These are phyloP conservation scores for Pichia nanzhaoensis DNA, from an alignment of 805 yeast species.

Conservation along the genomic window DNA sequence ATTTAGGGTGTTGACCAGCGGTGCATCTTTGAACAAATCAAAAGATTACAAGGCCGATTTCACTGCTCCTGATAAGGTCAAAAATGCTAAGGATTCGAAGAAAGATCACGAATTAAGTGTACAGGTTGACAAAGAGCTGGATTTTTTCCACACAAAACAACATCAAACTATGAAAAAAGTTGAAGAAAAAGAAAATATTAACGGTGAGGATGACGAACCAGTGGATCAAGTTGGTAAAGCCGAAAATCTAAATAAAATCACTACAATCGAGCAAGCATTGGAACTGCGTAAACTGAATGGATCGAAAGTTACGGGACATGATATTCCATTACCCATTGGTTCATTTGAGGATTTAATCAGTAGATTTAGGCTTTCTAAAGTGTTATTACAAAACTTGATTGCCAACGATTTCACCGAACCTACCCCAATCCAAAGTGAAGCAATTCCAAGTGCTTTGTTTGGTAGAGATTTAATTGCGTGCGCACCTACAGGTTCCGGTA, in stretches of 20 bases:
- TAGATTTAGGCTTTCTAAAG: conserved; percentile 58
- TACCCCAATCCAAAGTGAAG: conserved; percentile 89
- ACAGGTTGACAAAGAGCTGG: conserved; percentile 54
- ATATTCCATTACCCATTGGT: conserved; percentile 85
- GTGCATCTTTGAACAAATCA: conserved; percentile 68
- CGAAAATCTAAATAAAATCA: conserved; percentile 31
- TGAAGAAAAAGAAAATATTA: conserved; percentile 26
- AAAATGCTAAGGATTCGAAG: conserved; percentile 20
- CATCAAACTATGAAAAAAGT: conserved; percentile 19
- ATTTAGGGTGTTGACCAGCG: conserved; percentile 76
- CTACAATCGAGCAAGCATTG: conserved; percentile 52
- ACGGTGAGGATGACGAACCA: conserved; percentile 20
- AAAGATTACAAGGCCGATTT: conserved; percentile 40
- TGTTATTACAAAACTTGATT: conserved; percentile 54
- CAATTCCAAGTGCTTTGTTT: conserved; percentile 67
- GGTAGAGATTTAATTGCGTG: conserved; percentile 80
- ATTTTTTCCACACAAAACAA: conserved; percentile 68
- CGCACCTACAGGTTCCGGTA: conserved; percentile 99
- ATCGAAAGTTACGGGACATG: conserved; percentile 75
- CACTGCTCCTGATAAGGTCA: conserved; percentile 26
- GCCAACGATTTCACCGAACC: conserved; percentile 75
- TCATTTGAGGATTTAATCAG: conserved; percentile 75
- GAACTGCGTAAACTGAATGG: conserved; percentile 52
- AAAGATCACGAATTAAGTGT: conserved; percentile 35
- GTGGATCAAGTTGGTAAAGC: too few relatives aligned